Conservation (phyloP, 1,284 basidiomycete species). For the Peniophora sp. region DNA sequence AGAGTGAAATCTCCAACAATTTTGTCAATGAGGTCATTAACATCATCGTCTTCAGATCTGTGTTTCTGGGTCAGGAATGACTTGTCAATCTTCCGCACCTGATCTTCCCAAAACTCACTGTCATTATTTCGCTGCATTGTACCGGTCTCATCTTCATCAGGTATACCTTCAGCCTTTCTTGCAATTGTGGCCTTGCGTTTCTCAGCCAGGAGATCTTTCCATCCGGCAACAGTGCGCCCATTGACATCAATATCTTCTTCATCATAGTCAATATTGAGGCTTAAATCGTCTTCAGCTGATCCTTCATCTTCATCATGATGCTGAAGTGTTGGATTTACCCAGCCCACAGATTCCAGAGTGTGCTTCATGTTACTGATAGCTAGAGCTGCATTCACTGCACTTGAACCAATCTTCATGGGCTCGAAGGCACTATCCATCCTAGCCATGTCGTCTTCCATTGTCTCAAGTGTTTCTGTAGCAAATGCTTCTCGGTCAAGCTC, state of each 20-base stretch:
- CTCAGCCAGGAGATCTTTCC: too few relatives aligned
- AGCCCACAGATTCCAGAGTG: too few relatives aligned
- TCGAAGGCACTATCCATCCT: too few relatives aligned
- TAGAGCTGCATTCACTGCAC: neutral
- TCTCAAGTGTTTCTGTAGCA: neutral
- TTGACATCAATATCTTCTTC: neutral
- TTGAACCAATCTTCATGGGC: constrained; percentile 1
- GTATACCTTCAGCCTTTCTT: neutral
- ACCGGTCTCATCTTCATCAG: neutral
- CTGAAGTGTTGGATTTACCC: too few relatives aligned
- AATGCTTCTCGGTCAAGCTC: neutral
- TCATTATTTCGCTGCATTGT: neutral
- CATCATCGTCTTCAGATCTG: neutral
- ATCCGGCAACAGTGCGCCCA: neutral
- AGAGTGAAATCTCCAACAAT: constrained; percentile 4
- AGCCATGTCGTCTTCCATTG: too few relatives aligned
- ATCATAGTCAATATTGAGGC: too few relatives aligned
- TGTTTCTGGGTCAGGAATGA: neutral
- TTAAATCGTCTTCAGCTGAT: neutral
- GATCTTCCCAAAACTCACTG: neutral
- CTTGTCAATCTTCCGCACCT: neutral
- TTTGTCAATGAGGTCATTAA: neutral
- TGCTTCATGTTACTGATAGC: neutral
- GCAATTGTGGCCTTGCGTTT: too few relatives aligned
- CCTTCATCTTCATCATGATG: neutral